phyloP scores from a whole-genome alignment of 176 grass and related monocot genomes.

The Pontederia crassipes region DNA sequence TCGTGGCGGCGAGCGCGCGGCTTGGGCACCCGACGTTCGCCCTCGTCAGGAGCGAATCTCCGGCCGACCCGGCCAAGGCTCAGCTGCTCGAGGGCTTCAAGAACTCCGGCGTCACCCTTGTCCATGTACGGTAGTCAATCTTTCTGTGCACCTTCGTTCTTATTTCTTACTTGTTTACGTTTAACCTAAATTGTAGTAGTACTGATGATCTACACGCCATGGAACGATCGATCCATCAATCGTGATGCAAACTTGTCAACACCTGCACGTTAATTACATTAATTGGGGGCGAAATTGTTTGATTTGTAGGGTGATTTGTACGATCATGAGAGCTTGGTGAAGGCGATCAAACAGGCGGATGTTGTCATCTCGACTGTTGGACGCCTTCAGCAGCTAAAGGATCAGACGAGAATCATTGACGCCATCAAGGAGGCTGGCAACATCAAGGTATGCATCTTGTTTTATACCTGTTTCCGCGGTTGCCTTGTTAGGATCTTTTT shows the following conservation, averaged over 20 bases:
- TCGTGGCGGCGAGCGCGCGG: neutral
- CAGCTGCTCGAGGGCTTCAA: conserved; percentile 10
- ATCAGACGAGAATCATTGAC: conserved; percentile 41
- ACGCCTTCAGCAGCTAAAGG: conserved; percentile 17
- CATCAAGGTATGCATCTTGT: conserved; percentile 22
- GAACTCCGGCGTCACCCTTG: neutral
- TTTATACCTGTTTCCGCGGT: neutral
- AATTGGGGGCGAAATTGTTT: neutral
- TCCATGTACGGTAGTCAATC: neutral
- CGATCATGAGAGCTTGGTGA: conserved; percentile 9
- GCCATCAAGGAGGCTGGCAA: conserved; percentile 56
- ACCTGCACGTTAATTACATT: too few species aligned
- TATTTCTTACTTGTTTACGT: too few species aligned
- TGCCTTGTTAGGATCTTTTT: too few species aligned
- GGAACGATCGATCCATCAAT: too few species aligned
- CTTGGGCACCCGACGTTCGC: conserved; percentile 6
- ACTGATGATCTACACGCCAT: too few species aligned
- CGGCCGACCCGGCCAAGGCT: neutral
- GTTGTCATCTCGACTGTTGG: conserved; percentile 51
- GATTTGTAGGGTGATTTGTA: conserved; percentile 6
- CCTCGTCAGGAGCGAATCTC: neutral
- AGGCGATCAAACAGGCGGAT: conserved; percentile 27
- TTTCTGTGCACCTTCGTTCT: neutral
- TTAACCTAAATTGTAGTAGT: too few species aligned
- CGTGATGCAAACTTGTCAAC: too few species aligned